phyloP scores from a whole-genome alignment of 148 eudicot genomes.

The Spergularia bocconei region DNA sequence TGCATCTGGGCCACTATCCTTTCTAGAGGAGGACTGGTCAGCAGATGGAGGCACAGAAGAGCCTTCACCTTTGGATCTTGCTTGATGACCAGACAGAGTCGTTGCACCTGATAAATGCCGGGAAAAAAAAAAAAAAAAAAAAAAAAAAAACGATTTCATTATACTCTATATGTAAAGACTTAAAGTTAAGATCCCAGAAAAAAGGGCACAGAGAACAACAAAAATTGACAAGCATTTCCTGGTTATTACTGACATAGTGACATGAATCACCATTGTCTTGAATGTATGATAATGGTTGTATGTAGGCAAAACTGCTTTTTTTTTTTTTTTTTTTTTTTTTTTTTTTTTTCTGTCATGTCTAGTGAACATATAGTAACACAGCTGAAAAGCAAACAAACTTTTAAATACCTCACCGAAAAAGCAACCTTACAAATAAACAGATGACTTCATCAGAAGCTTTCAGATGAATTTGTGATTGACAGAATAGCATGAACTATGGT shows the following conservation, averaged over 20 bases:
- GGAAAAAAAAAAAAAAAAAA: neutral
- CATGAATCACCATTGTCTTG: neutral
- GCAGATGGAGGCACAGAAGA: slow-evolving; percentile 22
- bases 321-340: no score
- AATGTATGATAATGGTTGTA: neutral
- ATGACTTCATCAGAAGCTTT: no score
- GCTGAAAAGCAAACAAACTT: no score
- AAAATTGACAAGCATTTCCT: neutral
- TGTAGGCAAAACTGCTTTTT: neutral
- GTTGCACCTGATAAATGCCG: slow-evolving; percentile 17
- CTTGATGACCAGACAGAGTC: neutral
- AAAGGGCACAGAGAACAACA: neutral
- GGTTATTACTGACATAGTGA: neutral
- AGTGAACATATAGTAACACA: no score
- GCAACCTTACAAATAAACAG: no score
- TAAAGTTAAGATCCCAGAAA: neutral
- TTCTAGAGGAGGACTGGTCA: slow-evolving; percentile 21
- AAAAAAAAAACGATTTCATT: neutral
- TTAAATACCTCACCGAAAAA: no score
- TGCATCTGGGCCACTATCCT: slow-evolving; percentile 23
- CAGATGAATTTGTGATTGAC: no score
- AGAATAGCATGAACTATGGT: neutral
- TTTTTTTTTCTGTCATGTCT: no score
- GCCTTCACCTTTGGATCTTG: slow-evolving; percentile 12
- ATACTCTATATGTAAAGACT: neutral